Conservation (phyloP, 371 early-diverging fungal species). For the Apophysomyces elegans region DNA sequence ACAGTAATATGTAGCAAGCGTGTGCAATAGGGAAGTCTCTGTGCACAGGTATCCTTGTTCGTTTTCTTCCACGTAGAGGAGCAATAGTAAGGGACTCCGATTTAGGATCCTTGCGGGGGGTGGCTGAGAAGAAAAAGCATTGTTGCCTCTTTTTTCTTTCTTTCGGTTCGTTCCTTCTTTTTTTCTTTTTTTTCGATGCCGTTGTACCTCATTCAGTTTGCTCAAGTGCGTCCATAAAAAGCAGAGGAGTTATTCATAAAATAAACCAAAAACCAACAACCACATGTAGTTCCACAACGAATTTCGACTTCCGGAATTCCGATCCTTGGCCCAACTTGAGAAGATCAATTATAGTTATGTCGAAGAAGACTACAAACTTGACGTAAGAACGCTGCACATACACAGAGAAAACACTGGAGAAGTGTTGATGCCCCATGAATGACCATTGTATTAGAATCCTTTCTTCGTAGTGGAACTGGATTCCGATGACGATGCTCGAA, state of each 20-base stretch:
- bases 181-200: constrained; percentile 30
- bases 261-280: too few relatives aligned
- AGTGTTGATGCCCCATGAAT: background rate
- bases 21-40: too few relatives aligned
- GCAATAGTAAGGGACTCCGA: too few relatives aligned
- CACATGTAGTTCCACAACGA: constrained; percentile 59
- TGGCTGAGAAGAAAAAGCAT: too few relatives aligned
- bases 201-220: constrained; percentile 48
- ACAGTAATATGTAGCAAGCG: too few relatives aligned
- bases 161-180: background rate
- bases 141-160: too few relatives aligned
- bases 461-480: constrained; percentile 79
- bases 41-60: too few relatives aligned
- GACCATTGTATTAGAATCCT: constrained; percentile 60
- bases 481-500: constrained; percentile 69
- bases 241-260: background rate
- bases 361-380: constrained; percentile 51
- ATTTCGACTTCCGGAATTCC: constrained; percentile 82
- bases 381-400: constrained; percentile 37
- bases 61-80: too few relatives aligned
- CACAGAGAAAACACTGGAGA: too few relatives aligned
- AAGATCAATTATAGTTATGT: constrained; percentile 64
- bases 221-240: constrained; percentile 35
- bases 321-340: constrained; percentile 79
- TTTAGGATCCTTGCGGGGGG: too few relatives aligned